A percentile compares a stretch with the other conserved stretches of the same genome.
Conservation (phyloP, 352 stramenopile genomes). For the Phytopythium delawarense region DNA sequence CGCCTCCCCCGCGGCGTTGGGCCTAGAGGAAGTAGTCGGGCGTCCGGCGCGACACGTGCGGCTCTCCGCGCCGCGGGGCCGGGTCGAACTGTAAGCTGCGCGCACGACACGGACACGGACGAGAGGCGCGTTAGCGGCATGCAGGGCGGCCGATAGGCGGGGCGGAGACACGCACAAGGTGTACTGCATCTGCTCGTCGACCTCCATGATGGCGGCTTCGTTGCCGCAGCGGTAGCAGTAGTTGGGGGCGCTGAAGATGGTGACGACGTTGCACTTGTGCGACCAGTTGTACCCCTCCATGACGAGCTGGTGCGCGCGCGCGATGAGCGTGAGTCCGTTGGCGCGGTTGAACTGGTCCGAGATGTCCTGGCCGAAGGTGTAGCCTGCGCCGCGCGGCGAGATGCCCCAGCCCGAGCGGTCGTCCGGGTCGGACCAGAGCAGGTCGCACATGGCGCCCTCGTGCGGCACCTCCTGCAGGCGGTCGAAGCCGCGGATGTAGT, state of each 20-base stretch:
- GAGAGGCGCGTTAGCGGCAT: slow-evolving; percentile 6
- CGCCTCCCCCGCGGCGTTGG: neutral
- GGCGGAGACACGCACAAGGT: slow-evolving; percentile 96
- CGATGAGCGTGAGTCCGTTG: slow-evolving; percentile 98
- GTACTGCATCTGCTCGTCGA: slow-evolving; percentile 95
- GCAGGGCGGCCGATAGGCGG: too few relatives aligned
- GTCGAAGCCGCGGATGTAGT: slow-evolving; percentile 94
- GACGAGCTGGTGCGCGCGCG: slow-evolving; percentile 93
- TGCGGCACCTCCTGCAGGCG: slow-evolving; percentile 90
- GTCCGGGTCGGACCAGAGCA: slow-evolving; percentile 99
- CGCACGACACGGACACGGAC: neutral
- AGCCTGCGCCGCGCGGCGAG: slow-evolving; percentile 96
- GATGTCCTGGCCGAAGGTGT: slow-evolving; percentile 99
- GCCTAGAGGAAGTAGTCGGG: slow-evolving; percentile 94
- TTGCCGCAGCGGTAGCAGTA: slow-evolving; percentile 99
- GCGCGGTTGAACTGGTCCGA: slow-evolving; percentile 96
- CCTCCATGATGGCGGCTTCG: slow-evolving; percentile 96
- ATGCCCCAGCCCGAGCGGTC: slow-evolving; percentile 98
- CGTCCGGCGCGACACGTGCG: slow-evolving; percentile 90
- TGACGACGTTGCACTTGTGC: slow-evolving; percentile 97
- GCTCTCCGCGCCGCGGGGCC: slow-evolving; percentile 90
- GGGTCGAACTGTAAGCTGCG: slow-evolving; percentile 93
- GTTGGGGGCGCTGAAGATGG: slow-evolving; percentile 98
- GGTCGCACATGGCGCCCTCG: slow-evolving; percentile 95
- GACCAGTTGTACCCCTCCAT: slow-evolving; percentile 91